phyloP scores from a whole-genome alignment of 306 rosid genomes.

The Prunus armeniaca region DNA sequence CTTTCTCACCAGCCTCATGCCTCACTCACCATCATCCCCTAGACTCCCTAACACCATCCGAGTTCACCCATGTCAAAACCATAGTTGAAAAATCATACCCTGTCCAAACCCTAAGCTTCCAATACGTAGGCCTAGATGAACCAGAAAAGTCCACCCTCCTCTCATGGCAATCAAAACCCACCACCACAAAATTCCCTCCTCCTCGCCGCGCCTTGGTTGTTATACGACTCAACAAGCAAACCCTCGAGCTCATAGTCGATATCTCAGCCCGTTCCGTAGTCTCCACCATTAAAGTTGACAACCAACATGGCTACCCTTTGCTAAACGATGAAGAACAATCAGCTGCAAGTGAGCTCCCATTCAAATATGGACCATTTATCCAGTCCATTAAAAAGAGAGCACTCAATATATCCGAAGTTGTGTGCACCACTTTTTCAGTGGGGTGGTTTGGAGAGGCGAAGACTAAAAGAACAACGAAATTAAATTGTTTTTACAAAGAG shows the following conservation, averaged over 20 bases:
- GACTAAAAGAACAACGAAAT: slow-evolving; percentile 12
- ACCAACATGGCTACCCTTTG: slow-evolving; percentile 18
- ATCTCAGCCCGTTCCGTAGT: slow-evolving; percentile 6
- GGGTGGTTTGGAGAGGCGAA: slow-evolving; percentile 37
- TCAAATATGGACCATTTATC: slow-evolving; percentile 16
- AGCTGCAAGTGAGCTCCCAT: slow-evolving; percentile 15
- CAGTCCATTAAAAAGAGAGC: slow-evolving; percentile 30
- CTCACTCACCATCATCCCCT: slow-evolving; percentile 34
- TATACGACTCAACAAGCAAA: slow-evolving; percentile 33
- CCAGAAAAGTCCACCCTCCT: slow-evolving; percentile 41
- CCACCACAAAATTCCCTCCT: background rate
- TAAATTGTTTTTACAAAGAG: slow-evolving; percentile 22
- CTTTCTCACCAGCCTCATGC: slow-evolving; percentile 7
- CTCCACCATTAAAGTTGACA: slow-evolving; percentile 4
- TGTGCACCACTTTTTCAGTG: slow-evolving; percentile 20
- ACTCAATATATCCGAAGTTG: slow-evolving; percentile 31
- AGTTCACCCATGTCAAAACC: slow-evolving; percentile 29
- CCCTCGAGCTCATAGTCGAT: slow-evolving; percentile 18
- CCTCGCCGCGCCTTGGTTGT: slow-evolving; percentile 50
- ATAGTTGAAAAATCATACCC: slow-evolving; percentile 21
- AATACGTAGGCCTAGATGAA: slow-evolving; percentile 56
- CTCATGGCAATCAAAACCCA: slow-evolving; percentile 41
- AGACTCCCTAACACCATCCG: slow-evolving; percentile 41
- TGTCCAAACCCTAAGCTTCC: slow-evolving; percentile 32
- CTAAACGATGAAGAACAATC: background rate